Evolutionary conservation across 768 basidiomycete species (phyloP), one percentile per base, ranked within the genome.

Genomic region (Trametes maxima): DNA sequence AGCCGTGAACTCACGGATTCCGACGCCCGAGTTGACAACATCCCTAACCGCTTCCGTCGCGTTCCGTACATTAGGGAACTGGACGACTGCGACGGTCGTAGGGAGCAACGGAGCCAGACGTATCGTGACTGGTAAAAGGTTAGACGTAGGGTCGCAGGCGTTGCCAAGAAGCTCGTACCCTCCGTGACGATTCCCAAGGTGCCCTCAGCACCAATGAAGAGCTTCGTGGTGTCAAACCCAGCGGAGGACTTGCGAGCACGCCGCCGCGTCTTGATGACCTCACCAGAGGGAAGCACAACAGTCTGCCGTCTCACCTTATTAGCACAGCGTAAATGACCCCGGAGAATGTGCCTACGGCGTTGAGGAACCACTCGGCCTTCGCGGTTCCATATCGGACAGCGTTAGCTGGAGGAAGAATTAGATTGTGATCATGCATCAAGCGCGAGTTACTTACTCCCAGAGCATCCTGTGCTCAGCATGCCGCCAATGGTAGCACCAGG

Each of bases 151-250:
- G 17, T 36, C 17, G 28, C 11, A 12, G 47, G 35, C 33, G 16
- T 11, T 0, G 17, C n/a, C 33, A 5, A 35, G 16, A 17, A 19
- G 16, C n/a, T 55, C 64, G 12, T 58, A 84, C 90, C 86, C 79
- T 97, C 94, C 0, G 93, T 95, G 17, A 97, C 82, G 53, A 97
- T 92, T 0, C 95, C 95, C 22, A 96, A 77, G 0, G 94, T 90
- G 2, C 86, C 85, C 62, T 86, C 85, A 0, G 92, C 92, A 22
- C 94, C 94, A 50, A 95, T 89, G 73, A 95, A 94, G 6, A 94
- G 68, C 60, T 94, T 94, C 0, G 91, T 94, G 0, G 81, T 75
- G 68, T 96, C 94, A 62, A 90, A 94, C 0, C 95, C 94, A 0
- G 94, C 92, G 0, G 93, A 88, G 0, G 89, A 93, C 70, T 97